Conservation (phyloP, 495 filamentous ascomycete genomes). For the Hypomontagnella monticulosa region DNA sequence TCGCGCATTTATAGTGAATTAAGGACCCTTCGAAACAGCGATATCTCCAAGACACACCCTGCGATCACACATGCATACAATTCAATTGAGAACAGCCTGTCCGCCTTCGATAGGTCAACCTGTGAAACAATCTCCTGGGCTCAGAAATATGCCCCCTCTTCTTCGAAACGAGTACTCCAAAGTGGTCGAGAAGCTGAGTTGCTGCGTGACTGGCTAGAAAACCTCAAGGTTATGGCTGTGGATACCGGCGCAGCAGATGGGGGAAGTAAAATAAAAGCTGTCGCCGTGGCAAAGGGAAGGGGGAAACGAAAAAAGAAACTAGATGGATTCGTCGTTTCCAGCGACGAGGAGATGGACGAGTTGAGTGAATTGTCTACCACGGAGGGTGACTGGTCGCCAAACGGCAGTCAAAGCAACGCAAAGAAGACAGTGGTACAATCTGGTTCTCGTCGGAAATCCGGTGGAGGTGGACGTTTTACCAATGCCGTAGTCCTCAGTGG, state of each 20-base stretch:
- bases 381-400: constrained; percentile 64
- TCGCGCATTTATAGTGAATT: constrained; percentile 51
- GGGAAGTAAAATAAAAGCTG: constrained; percentile 54
- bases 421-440: constrained; percentile 72
- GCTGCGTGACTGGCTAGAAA: constrained; percentile 85
- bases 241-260: constrained; percentile 67
- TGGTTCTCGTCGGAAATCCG: constrained; percentile 55
- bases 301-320: constrained; percentile 80
- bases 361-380: constrained; percentile 76
- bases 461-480: constrained; percentile 54
- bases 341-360: constrained; percentile 80
- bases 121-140: constrained; percentile 81
- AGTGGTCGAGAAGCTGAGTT: constrained; percentile 73
- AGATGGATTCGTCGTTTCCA: constrained; percentile 86
- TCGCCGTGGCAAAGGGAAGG: constrained; percentile 59
- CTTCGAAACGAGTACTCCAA: constrained; percentile 79
- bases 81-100: constrained; percentile 67
- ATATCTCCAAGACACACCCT: constrained; percentile 56
- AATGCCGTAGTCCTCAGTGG: constrained; percentile 87
- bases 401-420: constrained; percentile 48
- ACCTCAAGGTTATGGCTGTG: constrained; percentile 76
- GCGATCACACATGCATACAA: constrained; percentile 69
- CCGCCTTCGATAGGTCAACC: constrained; percentile 80
- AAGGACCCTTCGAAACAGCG: constrained; percentile 29
- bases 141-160: constrained; percentile 85